Percentiles rank a stretch among this genome's conserved stretches.
Conservation (phyloP, 371 early-diverging fungal genomes). For the Cokeromyces recurvatus region DNA sequence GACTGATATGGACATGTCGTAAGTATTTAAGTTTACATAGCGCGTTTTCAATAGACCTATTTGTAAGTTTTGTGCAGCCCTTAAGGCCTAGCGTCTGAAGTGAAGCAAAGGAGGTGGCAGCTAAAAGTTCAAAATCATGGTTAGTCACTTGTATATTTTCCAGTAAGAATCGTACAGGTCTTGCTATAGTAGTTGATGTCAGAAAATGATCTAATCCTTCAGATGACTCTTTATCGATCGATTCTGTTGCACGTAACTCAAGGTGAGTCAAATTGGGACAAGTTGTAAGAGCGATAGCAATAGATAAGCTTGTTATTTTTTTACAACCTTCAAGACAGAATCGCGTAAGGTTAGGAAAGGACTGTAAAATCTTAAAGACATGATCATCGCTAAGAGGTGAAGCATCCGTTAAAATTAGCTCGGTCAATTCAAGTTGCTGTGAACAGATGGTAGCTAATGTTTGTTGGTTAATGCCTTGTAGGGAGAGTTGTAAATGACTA, state of each 20-base stretch:
- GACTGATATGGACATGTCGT: neutral
- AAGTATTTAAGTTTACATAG: neutral
- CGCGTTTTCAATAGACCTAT: too few species aligned
- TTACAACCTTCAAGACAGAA: slow-evolving; percentile 19
- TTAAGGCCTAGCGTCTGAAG: too few species aligned
- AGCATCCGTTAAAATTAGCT: slow-evolving; percentile 25
- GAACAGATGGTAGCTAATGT: slow-evolving; percentile 14
- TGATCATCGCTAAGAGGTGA: slow-evolving; percentile 9
- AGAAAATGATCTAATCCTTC: too few species aligned
- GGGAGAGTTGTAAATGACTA: slow-evolving; percentile 19
- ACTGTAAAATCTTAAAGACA: slow-evolving; percentile 1
- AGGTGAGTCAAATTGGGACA: slow-evolving; percentile 18
- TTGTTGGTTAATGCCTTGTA: slow-evolving; percentile 2
- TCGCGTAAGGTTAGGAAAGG: slow-evolving; percentile 17
- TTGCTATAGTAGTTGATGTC: neutral
- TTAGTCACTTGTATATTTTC: slow-evolving; percentile 10
- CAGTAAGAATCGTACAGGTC: slow-evolving; percentile 8
- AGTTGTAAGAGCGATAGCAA: slow-evolving; percentile 1
- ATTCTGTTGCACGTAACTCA: slow-evolving; percentile 20
- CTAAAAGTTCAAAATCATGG: too few species aligned
- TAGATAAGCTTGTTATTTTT: slow-evolving; percentile 4
- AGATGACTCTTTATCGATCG: neutral
- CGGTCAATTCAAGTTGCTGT: slow-evolving; percentile 4
- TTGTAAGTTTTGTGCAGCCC: too few species aligned
- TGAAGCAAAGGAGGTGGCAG: too few species aligned